These are phyloP conservation scores for Serendipita vermifera DNA, from an alignment of 768 basidiomycete species.

Conservation along the genomic window DNA sequence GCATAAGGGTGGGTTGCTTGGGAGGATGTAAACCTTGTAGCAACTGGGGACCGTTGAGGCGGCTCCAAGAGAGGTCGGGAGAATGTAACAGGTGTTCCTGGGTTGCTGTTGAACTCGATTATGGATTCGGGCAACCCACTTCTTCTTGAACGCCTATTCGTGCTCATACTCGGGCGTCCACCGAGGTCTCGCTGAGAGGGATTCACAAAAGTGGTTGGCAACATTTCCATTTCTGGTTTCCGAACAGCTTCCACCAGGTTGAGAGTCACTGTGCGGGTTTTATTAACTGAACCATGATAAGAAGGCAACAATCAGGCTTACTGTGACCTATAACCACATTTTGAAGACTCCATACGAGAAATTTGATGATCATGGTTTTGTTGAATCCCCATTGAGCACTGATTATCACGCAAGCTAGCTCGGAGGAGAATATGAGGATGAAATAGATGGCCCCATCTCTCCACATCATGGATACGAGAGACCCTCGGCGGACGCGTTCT, in stretches of 20 bases:
- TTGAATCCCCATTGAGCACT: neutral
- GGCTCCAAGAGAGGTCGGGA: no score
- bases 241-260: neutral
- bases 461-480: neutral
- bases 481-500: neutral
- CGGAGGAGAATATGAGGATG: neutral
- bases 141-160: neutral
- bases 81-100: neutral
- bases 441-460: conserved; percentile 4
- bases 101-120: neutral
- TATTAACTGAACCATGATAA: no score
- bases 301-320: no score
- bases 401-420: neutral
- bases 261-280: neutral
- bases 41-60: no score
- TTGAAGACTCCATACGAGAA: neutral
- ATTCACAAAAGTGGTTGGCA: neutral
- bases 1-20: no score
- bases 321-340: neutral
- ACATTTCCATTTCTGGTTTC: neutral
- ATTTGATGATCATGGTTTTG: conserved; percentile 6
- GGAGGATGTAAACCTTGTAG: no score
- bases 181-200: neutral
- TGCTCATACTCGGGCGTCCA: neutral
- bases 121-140: neutral